These are phyloP conservation scores for Curvularia sp. DNA, from an alignment of 2,329 filamentous ascomycete genomes.

Conservation along the genomic window DNA sequence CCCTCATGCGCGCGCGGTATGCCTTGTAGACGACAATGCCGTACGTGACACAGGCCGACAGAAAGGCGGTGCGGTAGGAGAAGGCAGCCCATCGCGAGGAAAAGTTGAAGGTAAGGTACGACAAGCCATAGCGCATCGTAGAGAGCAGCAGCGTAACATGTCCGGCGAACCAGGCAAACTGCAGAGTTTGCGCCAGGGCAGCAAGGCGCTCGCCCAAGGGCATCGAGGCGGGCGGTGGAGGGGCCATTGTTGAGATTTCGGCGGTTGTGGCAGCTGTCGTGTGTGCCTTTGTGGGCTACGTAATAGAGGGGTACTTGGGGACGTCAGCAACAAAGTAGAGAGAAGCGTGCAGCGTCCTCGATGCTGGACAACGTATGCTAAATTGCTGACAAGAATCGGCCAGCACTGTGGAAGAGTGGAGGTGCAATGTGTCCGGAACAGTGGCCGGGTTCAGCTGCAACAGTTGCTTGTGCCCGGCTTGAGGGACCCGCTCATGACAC, in stretches of 20 bases:
- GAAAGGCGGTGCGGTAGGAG: constrained; percentile 88
- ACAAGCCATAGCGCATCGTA: constrained; percentile 82
- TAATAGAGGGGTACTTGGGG: constrained; percentile 24
- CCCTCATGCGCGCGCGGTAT: constrained; percentile 82
- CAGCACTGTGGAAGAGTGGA: constrained; percentile 21
- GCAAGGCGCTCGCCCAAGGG: constrained; percentile 78
- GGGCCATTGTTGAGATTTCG: constrained; percentile 64
- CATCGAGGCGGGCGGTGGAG: constrained; percentile 72
- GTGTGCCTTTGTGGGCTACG: constrained; percentile 25
- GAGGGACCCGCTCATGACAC: constrained; percentile 43
- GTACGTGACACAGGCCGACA: constrained; percentile 90
- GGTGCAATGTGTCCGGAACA: constrained; percentile 47
- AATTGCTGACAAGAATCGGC: constrained; percentile 17
- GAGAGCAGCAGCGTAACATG: constrained; percentile 86
- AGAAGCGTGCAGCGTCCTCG: constrained; percentile 23
- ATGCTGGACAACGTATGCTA: constrained; percentile 14
- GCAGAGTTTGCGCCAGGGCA: constrained; percentile 83
- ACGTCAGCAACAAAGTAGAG: constrained; percentile 36
- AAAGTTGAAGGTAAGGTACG: constrained; percentile 89
- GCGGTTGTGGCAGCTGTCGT: constrained; percentile 32
- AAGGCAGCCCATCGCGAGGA: constrained; percentile 77
- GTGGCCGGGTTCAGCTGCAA: constrained; percentile 35
- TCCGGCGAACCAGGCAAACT: constrained; percentile 77
- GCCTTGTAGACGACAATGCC: constrained; percentile 99
- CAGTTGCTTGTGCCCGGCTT: constrained; percentile 22